These are phyloP conservation scores for Yamadazyma diddensiae DNA, from an alignment of 1,139 yeast genomes.

Conservation along the genomic window DNA sequence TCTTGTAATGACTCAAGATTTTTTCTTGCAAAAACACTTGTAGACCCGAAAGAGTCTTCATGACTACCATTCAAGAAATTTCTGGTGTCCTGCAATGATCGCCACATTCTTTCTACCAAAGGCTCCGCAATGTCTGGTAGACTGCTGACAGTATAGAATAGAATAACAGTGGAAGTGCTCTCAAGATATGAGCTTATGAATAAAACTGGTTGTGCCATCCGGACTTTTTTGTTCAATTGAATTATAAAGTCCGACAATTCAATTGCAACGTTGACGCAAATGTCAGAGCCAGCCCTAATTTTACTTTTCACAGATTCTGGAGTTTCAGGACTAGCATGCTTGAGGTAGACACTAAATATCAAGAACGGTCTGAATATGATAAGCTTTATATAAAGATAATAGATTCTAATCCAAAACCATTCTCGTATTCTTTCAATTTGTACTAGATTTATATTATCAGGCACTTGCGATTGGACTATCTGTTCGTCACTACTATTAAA, in stretches of 20 bases:
- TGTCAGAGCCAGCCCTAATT: slow-evolving; percentile 10
- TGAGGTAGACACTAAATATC: slow-evolving; percentile 10
- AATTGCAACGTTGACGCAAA: slow-evolving; percentile 11
- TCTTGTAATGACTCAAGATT: slow-evolving; percentile 10
- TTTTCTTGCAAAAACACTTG: slow-evolving; percentile 12
- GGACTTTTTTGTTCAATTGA: slow-evolving; percentile 9
- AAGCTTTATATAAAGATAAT: slow-evolving; percentile 11
- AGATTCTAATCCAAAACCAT: slow-evolving; percentile 15
- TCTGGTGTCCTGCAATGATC: slow-evolving; percentile 10
- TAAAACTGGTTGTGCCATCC: slow-evolving; percentile 13
- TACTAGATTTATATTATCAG: slow-evolving; percentile 5
- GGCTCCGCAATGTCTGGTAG: slow-evolving; percentile 8
- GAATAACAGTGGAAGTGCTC: slow-evolving; percentile 13
- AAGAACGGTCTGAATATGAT: slow-evolving; percentile 12
- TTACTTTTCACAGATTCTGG: slow-evolving; percentile 7
- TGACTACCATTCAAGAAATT: slow-evolving; percentile 13
- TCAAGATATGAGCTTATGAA: slow-evolving; percentile 13
- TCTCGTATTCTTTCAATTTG: slow-evolving; percentile 7
- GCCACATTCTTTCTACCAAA: slow-evolving; percentile 11
- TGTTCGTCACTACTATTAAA: slow-evolving; percentile 7
- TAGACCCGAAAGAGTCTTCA: slow-evolving; percentile 11
- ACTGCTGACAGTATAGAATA: slow-evolving; percentile 12
- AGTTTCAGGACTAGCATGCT: slow-evolving; percentile 6
- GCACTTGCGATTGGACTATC: slow-evolving; percentile 6
- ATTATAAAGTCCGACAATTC: slow-evolving; percentile 12